Evolutionary conservation across 2,329 filamentous ascomycete genomes (phyloP).

Genomic region (Phialocephala sp.): DNA sequence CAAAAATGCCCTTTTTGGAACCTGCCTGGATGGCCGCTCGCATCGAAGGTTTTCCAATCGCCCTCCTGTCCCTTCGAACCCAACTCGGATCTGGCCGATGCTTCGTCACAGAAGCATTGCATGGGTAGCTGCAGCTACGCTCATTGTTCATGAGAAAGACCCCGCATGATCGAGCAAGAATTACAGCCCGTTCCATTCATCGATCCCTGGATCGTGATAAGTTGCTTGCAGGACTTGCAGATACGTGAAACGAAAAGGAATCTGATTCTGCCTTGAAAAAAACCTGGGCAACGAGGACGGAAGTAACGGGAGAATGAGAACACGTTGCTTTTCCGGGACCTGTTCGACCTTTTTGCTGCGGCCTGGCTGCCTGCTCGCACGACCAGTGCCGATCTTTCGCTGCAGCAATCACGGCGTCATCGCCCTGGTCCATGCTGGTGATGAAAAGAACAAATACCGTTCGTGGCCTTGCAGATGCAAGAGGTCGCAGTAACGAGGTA

Average conservation of each 20-base stretch:
- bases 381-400: too few relatives aligned
- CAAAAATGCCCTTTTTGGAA: not conserved
- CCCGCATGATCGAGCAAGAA: not conserved
- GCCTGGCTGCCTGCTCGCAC: not conserved
- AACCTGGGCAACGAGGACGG: not conserved
- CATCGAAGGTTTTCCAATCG: too few relatives aligned
- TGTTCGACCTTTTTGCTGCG: not conserved
- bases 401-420: too few relatives aligned
- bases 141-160: not conserved
- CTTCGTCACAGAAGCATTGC: not conserved
- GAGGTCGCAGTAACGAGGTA: not conserved
- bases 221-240: not conserved
- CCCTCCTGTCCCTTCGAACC: too few relatives aligned
- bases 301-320: not conserved
- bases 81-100: not conserved
- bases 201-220: not conserved
- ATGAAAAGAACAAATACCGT: not conserved
- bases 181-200: not conserved
- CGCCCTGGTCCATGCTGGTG: too few relatives aligned
- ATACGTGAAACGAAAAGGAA: slow-evolving; percentile 1
- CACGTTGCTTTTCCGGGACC: not conserved
- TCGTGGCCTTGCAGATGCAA: not conserved
- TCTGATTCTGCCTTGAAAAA: slow-evolving; percentile 1
- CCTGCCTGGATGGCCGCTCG: not conserved
- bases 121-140: not conserved